A percentile compares a stretch with the other conserved stretches of the same genome.
Conservation (phyloP, 495 filamentous ascomycete genomes). For the Beverwykella pulmonaria region DNA sequence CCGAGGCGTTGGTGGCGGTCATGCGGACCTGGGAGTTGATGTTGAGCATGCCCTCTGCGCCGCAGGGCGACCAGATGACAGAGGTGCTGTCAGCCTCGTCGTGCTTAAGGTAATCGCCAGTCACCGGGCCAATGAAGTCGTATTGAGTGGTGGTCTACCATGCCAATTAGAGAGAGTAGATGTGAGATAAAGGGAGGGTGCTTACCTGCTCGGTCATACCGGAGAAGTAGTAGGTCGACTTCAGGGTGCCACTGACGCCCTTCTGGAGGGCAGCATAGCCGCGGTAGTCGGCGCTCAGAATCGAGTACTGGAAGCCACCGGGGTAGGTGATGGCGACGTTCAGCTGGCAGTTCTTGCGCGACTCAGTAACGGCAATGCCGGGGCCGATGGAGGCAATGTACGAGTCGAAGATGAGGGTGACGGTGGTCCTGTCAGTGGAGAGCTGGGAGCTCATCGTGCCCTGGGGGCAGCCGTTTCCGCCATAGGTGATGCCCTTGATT, state of each 20-base stretch:
- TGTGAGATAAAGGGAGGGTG: background rate
- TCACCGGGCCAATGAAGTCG: conserved; percentile 39
- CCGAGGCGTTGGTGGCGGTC: conserved; percentile 25
- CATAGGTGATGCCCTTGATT: conserved; percentile 51
- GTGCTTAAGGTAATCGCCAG: conserved; percentile 41
- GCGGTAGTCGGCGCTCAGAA: conserved; percentile 56
- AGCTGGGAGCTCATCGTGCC: conserved; percentile 54
- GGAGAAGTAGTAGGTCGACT: conserved; percentile 58
- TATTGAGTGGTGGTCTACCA: conserved; percentile 37
- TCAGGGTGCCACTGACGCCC: conserved; percentile 52
- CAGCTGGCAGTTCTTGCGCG: conserved; percentile 57
- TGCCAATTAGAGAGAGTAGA: background rate
- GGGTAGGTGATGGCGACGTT: conserved; percentile 56
- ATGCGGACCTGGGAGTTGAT: conserved; percentile 45
- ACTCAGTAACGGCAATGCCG: conserved; percentile 45
- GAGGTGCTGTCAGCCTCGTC: conserved; percentile 39
- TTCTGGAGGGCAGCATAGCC: conserved; percentile 51
- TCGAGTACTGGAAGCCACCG: conserved; percentile 55
- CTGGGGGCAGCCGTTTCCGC: conserved; percentile 61
- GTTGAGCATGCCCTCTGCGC: conserved; percentile 44
- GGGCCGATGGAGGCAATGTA: conserved; percentile 54
- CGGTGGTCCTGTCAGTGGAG: conserved; percentile 55
- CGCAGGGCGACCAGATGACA: conserved; percentile 45
- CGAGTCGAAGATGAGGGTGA: conserved; percentile 52
- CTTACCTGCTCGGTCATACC: conserved; percentile 45